These are phyloP conservation scores for Areca catechu DNA, from an alignment of 176 grass and related monocot genomes.

Conservation along the genomic window DNA sequence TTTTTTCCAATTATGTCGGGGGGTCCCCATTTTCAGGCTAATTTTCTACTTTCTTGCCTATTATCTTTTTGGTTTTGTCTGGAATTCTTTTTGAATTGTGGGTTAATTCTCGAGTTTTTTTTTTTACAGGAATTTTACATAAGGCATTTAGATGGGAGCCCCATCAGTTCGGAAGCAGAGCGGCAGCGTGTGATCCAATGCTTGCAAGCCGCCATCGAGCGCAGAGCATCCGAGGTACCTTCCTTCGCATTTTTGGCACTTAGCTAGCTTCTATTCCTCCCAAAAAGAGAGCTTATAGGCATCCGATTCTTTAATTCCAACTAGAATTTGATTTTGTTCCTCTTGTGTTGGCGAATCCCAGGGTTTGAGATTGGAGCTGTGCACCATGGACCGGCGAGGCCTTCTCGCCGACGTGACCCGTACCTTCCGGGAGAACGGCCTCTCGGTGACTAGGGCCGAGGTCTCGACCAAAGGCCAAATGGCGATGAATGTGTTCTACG, in stretches of 20 bases:
- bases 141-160: slow-evolving; percentile 47
- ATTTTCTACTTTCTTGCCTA: background rate
- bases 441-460: slow-evolving; percentile 72
- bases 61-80: background rate
- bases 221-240: slow-evolving; percentile 80
- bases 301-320: too few species aligned
- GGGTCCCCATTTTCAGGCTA: background rate
- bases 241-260: slow-evolving; percentile 13
- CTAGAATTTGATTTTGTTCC: too few species aligned
- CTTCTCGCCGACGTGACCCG: slow-evolving; percentile 88
- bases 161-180: slow-evolving; percentile 71
- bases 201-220: slow-evolving; percentile 70
- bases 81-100: slow-evolving; percentile 12
- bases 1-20: background rate
- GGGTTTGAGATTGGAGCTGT: slow-evolving; percentile 72
- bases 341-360: slow-evolving; percentile 8
- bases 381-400: slow-evolving; percentile 50
- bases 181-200: slow-evolving; percentile 68
- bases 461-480: slow-evolving; percentile 57
- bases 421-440: slow-evolving; percentile 75
- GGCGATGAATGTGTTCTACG: slow-evolving; percentile 71
- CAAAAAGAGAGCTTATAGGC: too few species aligned
- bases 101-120: background rate
- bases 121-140: slow-evolving; percentile 68
- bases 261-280: too few species aligned